Percentiles rank a stretch among this genome's conserved stretches.
Evolutionary conservation across 441 rosid genomes (phyloP).

Genomic region (Aleurites moluccanus): DNA sequence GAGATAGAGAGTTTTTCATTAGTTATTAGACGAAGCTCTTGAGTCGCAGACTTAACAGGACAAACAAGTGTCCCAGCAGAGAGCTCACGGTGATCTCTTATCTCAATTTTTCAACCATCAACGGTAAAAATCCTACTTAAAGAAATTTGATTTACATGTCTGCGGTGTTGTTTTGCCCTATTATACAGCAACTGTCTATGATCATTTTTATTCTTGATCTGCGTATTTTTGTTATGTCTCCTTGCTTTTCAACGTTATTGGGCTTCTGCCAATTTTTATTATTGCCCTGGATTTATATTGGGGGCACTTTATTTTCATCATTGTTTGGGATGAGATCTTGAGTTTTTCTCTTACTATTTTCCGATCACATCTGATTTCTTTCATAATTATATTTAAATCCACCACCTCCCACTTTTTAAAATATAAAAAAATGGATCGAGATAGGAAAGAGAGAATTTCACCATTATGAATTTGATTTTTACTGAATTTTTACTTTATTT

Average conservation of each 20-base stretch:
- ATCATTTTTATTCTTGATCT: constrained; percentile 14
- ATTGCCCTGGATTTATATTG: constrained; percentile 1
- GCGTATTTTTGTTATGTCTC: background rate
- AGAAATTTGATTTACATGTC: background rate
- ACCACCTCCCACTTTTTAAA: background rate
- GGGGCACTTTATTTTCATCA: background rate
- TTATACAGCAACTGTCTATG: background rate
- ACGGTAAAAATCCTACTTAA: background rate
- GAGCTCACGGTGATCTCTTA: background rate
- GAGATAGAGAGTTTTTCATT: background rate
- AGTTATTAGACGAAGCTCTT: background rate
- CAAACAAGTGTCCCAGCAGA: background rate
- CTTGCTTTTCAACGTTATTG: background rate
- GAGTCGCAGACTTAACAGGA: background rate
- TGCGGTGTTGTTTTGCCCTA: background rate
- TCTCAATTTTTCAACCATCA: background rate
- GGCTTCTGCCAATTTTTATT: constrained; percentile 4
- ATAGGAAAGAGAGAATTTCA: background rate
- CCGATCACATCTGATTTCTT: background rate
- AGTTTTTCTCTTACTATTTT: background rate
- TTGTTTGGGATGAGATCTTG: constrained; percentile 26
- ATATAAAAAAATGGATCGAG: background rate
- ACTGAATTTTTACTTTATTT: background rate
- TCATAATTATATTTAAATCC: background rate
- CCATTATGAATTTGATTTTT: background rate